A percentile compares a stretch with the other conserved stretches of the same genome.
Conservation (phyloP, 345 rosid genomes). For the Ceriops decandra region DNA sequence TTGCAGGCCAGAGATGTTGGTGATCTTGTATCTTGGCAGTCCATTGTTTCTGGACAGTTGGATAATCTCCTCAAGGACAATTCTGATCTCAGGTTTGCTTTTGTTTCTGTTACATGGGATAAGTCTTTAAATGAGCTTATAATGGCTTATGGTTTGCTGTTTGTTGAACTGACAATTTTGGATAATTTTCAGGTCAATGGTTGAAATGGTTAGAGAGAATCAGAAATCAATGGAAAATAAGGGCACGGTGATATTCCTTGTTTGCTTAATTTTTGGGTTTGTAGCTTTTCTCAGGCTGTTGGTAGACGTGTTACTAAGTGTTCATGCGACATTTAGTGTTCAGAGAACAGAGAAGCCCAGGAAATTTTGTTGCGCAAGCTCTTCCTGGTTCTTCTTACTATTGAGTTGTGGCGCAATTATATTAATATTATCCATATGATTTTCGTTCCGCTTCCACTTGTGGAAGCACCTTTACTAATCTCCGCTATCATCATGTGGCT, state of each 20-base stretch:
- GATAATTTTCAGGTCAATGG: constrained; percentile 42
- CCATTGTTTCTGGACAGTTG: constrained; percentile 42
- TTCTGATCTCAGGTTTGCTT: constrained; percentile 55
- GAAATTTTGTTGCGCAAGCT: constrained; percentile 55
- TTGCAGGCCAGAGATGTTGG: constrained; percentile 61
- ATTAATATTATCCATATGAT: constrained; percentile 45
- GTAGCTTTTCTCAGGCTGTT: constrained; percentile 46
- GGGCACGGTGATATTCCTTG: constrained; percentile 59
- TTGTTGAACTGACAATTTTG: background rate
- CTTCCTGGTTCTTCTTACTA: constrained; percentile 55
- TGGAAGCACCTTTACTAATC: too few relatives aligned
- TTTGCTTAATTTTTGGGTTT: constrained; percentile 53
- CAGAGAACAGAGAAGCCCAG: constrained; percentile 32
- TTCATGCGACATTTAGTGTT: constrained; percentile 26
- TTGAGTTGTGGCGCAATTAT: constrained; percentile 42
- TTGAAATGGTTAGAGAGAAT: constrained; percentile 47
- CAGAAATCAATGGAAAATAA: constrained; percentile 70
- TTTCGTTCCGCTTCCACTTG: background rate
- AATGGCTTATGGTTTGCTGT: too few relatives aligned
- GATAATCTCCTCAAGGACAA: constrained; percentile 45
- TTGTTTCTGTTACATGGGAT: background rate
- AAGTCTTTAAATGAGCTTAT: too few relatives aligned
- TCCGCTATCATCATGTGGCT: too few relatives aligned
- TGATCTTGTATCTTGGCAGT: constrained; percentile 72
- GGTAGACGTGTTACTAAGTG: constrained; percentile 38